These are phyloP conservation scores for Phytophthora uliginosa DNA, from an alignment of 352 stramenopile genomes.

Conservation along the genomic window DNA sequence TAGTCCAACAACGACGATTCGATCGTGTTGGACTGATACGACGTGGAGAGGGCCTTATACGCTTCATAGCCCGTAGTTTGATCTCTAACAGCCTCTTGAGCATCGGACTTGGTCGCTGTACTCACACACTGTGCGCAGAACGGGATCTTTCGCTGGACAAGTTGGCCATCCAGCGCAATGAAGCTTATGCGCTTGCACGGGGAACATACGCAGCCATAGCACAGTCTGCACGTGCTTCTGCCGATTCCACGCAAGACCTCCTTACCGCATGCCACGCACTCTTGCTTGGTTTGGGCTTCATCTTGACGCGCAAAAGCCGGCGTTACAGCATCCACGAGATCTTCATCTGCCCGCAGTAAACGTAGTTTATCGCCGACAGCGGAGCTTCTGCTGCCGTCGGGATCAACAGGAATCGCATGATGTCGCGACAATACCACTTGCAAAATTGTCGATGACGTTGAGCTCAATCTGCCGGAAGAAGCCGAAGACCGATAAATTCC, in stretches of 20 bases:
- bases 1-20: conserved; percentile 17
- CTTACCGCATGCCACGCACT: conserved; percentile 39
- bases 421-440: conserved; percentile 37
- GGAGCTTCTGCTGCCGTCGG: conserved; percentile 38
- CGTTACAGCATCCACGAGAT: conserved; percentile 48
- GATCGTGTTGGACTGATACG: conserved; percentile 24
- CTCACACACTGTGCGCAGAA: conserved; percentile 50
- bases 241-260: conserved; percentile 20
- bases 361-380: conserved; percentile 38
- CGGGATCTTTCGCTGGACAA: conserved; percentile 41
- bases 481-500: conserved; percentile 45
- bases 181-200: conserved; percentile 42
- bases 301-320: conserved; percentile 7
- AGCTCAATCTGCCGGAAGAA: conserved; percentile 52
- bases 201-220: conserved; percentile 31
- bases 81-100: conserved; percentile 21
- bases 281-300: background rate
- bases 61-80: conserved; percentile 25
- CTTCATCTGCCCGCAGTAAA: conserved; percentile 59
- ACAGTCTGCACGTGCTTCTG: conserved; percentile 39
- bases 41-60: conserved; percentile 30
- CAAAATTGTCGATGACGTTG: conserved; percentile 54
- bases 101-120: conserved; percentile 34
- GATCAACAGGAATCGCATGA: conserved; percentile 41
- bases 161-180: conserved; percentile 30